These are phyloP conservation scores for Nitzschia palea DNA, from an alignment of 108 stramenopile species.

Conservation along the genomic window DNA sequence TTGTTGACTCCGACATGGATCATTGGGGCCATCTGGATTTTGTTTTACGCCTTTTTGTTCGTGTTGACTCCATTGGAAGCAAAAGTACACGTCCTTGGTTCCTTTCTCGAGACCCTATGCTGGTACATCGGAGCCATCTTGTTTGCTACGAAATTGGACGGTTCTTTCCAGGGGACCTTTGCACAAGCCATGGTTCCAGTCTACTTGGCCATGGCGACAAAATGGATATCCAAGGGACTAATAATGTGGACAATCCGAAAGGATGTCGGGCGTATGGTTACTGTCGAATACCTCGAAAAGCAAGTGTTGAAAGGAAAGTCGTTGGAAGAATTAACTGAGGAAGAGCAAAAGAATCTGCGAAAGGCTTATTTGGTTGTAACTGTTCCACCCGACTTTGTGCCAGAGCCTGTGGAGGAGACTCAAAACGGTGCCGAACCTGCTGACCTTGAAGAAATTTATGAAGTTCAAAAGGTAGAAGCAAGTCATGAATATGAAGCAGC, in stretches of 20 bases:
- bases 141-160: slow-evolving; percentile 34
- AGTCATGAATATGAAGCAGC: slow-evolving; percentile 70
- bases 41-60: slow-evolving; percentile 15
- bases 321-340: slow-evolving; percentile 55
- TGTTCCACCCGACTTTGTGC: slow-evolving; percentile 50
- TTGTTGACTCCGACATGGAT: slow-evolving; percentile 70
- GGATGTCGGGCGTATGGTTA: slow-evolving; percentile 61
- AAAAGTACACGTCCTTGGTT: slow-evolving; percentile 14
- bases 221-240: slow-evolving; percentile 23
- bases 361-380: slow-evolving; percentile 36
- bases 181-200: slow-evolving; percentile 29
- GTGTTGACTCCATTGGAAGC: slow-evolving; percentile 24
- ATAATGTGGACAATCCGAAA: slow-evolving; percentile 27
- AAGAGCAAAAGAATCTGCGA: slow-evolving; percentile 53
- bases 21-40: slow-evolving; percentile 28
- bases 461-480: slow-evolving; percentile 55
- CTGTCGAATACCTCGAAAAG: slow-evolving; percentile 55
- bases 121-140: slow-evolving; percentile 49
- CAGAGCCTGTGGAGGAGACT: slow-evolving; percentile 10
- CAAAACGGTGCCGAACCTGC: not conserved
- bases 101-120: slow-evolving; percentile 41
- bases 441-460: slow-evolving; percentile 35
- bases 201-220: slow-evolving; percentile 36
- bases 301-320: slow-evolving; percentile 54
- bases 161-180: slow-evolving; percentile 16